Conservation (phyloP, 1,139 yeast species). For the Taphrina flavorubra region DNA sequence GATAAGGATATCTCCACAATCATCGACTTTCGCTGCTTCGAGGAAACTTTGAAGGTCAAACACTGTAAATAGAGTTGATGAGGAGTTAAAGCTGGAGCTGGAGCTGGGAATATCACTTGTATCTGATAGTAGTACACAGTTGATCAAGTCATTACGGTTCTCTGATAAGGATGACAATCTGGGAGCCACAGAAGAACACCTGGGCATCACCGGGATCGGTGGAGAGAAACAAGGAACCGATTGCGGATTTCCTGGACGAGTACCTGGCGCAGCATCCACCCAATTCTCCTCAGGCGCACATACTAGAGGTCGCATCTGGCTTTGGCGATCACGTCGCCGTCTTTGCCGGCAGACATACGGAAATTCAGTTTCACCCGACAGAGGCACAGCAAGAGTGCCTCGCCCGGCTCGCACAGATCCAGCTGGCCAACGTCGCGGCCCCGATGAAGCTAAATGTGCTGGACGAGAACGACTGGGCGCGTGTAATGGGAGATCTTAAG, state of each 20-base stretch:
- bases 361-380: conserved; percentile 15
- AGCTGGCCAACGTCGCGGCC: neutral
- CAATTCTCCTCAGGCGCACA: neutral
- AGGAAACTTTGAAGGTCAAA: neutral
- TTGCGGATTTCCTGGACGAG: conserved; percentile 20
- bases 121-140: too few species aligned
- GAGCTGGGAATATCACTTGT: too few species aligned
- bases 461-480: conserved; percentile 26
- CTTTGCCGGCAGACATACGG: conserved; percentile 4
- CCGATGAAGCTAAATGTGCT: conserved; percentile 30
- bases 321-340: conserved; percentile 27
- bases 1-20: conserved; percentile 2
- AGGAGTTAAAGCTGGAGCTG: too few species aligned
- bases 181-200: conserved; percentile 30
- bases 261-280: neutral
- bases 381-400: conserved; percentile 37
- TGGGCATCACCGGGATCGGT: conserved; percentile 34
- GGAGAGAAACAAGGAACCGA: conserved; percentile 18
- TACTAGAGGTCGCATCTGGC: conserved; percentile 38
- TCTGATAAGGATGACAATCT: neutral
- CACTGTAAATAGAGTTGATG: too few species aligned
- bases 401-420: conserved; percentile 6
- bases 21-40: neutral
- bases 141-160: too few species aligned
- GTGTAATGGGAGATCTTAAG: neutral